Base-by-base conservation (phyloP, 768 basidiomycete genomes). In the Mycena rebaudengoi region DNA sequence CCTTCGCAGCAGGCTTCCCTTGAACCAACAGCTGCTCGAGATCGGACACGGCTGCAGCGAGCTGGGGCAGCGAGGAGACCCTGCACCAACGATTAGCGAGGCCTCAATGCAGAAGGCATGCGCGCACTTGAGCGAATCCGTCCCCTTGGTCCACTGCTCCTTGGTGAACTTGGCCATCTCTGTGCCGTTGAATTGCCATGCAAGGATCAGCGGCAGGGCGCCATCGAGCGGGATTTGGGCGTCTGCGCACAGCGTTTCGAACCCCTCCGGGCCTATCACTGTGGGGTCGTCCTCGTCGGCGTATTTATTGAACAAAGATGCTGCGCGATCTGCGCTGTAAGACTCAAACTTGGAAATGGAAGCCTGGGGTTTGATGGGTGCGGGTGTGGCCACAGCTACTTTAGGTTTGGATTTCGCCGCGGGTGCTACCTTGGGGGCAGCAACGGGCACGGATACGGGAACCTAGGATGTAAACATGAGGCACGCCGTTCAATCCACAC, bases 201-300 rank as follows among this genome's bases (percentile, higher is more conserved):
- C 86, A 14, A 94, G 78, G 18, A 94, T 80, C 54, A 95, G 79
- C 20, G 92, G 90, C 64, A 86, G 76, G 7, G 89, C 80, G 29
- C 92, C 91, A 20, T 94, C 92, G 74, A 95, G 78, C 0, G 91
- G 80, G 45, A 94, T 84, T n/a, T 85, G 78, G 13, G 88, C 86
- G 64, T 94, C 91, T 25, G 66, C 81, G 76, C 91, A 95, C 28
- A 96, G 76, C 53, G 76, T 80, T 74, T 90, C 88, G 65, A 94
- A 87, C 2, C 92, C 91, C 61, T 88, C 91, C 1, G 90, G 84
- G 1, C 88, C 89, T 68, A 95, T 93, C 43, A 84, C 78, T 45
- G 77, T 71, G 13, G 85, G 79, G 25, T 82, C 78, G 48, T 92
- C 91, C 12, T 65, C 70, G 62, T 86, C 86, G 23, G 87, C 86